These are phyloP conservation scores for Alternaria postmessia DNA, from an alignment of 2,329 filamentous ascomycete species.

Conservation along the genomic window DNA sequence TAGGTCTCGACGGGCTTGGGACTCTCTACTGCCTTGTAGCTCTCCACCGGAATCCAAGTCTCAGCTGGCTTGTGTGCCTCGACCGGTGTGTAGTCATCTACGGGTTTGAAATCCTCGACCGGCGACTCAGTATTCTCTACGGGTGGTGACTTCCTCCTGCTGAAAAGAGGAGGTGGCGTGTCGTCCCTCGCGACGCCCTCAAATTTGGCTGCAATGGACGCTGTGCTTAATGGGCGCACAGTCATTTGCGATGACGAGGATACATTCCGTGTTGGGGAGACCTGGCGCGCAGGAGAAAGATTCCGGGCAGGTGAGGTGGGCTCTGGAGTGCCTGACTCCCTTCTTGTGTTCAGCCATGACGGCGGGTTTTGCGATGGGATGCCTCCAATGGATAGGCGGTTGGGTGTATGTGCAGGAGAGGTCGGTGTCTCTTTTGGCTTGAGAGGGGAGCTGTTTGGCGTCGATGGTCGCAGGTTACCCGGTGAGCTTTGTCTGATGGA, in stretches of 20 bases:
- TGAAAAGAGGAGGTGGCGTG: slow-evolving; percentile 31
- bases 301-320: slow-evolving; percentile 43
- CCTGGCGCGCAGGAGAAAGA: slow-evolving; percentile 35
- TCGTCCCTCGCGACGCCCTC: slow-evolving; percentile 44
- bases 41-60: background rate
- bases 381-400: slow-evolving; percentile 44
- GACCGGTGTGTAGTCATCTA: background rate
- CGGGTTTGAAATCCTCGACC: background rate
- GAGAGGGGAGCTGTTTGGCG: slow-evolving; percentile 52
- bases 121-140: slow-evolving; percentile 12
- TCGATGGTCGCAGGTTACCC: slow-evolving; percentile 51
- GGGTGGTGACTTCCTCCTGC: slow-evolving; percentile 15
- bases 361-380: slow-evolving; percentile 47
- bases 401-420: slow-evolving; percentile 39
- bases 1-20: slow-evolving; percentile 52
- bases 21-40: slow-evolving; percentile 25
- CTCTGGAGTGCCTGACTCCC: slow-evolving; percentile 38
- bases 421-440: slow-evolving; percentile 45
- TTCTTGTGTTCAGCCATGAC: slow-evolving; percentile 47
- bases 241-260: slow-evolving; percentile 30
- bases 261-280: slow-evolving; percentile 35
- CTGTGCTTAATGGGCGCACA: slow-evolving; percentile 36
- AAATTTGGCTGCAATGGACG: slow-evolving; percentile 49
- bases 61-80: background rate
- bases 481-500: slow-evolving; percentile 51